Evolutionary conservation across 2,329 filamentous ascomycete species (phyloP).

Genomic region (Hymenoscyphus linearis): DNA sequence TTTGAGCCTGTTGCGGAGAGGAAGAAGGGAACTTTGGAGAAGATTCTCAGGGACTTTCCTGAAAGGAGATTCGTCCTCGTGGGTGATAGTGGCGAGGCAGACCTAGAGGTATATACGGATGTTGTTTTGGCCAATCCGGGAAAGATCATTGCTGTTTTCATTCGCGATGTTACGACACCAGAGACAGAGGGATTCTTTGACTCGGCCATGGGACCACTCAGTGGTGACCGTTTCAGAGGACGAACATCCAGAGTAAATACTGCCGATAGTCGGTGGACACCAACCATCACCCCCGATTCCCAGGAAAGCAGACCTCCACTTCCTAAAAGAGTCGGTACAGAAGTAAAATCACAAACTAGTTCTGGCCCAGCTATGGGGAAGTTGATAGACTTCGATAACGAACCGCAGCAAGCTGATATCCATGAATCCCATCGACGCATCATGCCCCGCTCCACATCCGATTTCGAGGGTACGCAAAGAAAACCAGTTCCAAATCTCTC

Average conservation of each 20-base stretch:
- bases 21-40: conserved; percentile 83
- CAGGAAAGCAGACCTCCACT: conserved; percentile 1
- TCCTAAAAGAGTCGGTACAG: conserved; percentile 18
- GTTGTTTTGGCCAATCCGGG: conserved; percentile 80
- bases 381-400: conserved; percentile 56
- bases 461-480: conserved; percentile 26
- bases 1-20: conserved; percentile 95
- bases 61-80: conserved; percentile 84
- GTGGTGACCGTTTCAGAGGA: conserved; percentile 20
- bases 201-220: conserved; percentile 29
- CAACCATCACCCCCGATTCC: conserved; percentile 6
- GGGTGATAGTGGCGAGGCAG: conserved; percentile 93
- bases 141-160: conserved; percentile 78
- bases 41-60: conserved; percentile 84
- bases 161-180: conserved; percentile 87
- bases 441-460: conserved; percentile 26
- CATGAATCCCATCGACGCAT: conserved; percentile 32
- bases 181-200: conserved; percentile 75
- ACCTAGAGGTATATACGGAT: conserved; percentile 95
- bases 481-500: conserved; percentile 19
- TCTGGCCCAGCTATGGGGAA: conserved; percentile 43
- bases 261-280: conserved; percentile 18
- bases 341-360: conserved; percentile 31
- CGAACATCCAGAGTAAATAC: conserved; percentile 16
- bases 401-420: conserved; percentile 38